Percentiles rank a stretch among this genome's conserved stretches.
These are phyloP conservation scores for Lentinula aciculospora DNA, from an alignment of 768 basidiomycete genomes.

Conservation along the genomic window DNA sequence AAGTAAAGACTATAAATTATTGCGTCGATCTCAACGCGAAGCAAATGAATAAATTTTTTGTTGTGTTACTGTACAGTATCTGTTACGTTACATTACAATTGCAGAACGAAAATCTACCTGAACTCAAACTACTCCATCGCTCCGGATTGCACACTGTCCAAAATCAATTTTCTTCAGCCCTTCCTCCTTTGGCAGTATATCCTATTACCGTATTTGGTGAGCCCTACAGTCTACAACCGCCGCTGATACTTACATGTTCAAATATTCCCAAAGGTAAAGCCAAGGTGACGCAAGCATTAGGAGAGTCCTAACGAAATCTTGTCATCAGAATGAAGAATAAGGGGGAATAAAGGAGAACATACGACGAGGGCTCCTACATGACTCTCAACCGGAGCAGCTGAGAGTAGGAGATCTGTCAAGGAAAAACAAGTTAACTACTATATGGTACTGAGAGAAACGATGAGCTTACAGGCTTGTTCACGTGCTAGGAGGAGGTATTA, in stretches of 20 bases:
- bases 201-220: conserved; percentile 26
- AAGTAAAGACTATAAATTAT: not conserved
- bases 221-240: not conserved
- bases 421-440: not conserved
- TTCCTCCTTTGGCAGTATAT: conserved; percentile 61
- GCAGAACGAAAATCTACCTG: too few species aligned
- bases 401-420: conserved; percentile 54
- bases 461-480: conserved; percentile 69
- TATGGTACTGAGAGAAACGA: conserved; percentile 9
- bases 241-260: conserved; percentile 43
- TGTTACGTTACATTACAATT: not conserved
- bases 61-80: too few species aligned
- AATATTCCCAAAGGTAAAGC: conserved; percentile 77
- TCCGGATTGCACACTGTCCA: conserved; percentile 63
- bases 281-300: conserved; percentile 73
- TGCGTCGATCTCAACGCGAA: not conserved
- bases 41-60: too few species aligned
- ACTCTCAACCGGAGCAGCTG: conserved; percentile 65
- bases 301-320: conserved; percentile 48
- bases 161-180: conserved; percentile 54
- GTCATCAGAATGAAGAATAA: not conserved
- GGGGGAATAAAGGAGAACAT: conserved; percentile 17
- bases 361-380: conserved; percentile 70
- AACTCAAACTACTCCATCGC: conserved; percentile 40
- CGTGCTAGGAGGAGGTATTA: conserved; percentile 37